Evolutionary conservation across 345 rosid species (phyloP).

Genomic region (Citrus hindsii): DNA sequence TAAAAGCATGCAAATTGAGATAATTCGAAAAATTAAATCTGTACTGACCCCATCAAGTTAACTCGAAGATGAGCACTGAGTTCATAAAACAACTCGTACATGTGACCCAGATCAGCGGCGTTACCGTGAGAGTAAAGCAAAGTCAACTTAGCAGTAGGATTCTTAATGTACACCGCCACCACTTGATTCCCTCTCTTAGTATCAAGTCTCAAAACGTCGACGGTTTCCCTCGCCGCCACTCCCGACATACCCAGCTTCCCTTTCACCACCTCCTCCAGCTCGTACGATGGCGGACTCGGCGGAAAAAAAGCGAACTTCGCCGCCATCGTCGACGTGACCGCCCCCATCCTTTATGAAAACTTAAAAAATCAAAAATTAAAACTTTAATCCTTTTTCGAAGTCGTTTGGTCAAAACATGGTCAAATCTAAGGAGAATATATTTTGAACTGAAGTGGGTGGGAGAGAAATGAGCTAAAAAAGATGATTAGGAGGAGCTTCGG

Average conservation of each 20-base stretch:
- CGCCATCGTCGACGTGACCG: constrained; percentile 88
- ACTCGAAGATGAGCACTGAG: constrained; percentile 78
- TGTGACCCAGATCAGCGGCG: constrained; percentile 96
- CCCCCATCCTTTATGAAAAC: constrained; percentile 52
- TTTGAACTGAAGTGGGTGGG: background rate
- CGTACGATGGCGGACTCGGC: constrained; percentile 84
- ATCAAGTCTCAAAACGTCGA: constrained; percentile 56
- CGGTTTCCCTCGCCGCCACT: constrained; percentile 51
- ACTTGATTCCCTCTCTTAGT: constrained; percentile 86
- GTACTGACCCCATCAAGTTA: constrained; percentile 79
- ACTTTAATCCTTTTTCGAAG: background rate
- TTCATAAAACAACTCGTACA: constrained; percentile 71
- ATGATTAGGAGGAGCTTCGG: background rate
- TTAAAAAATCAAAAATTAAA: background rate
- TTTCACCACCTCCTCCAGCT: constrained; percentile 40
- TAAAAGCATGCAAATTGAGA: background rate
- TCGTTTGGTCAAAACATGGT: background rate
- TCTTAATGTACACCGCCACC: constrained; percentile 75
- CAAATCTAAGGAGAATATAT: background rate
- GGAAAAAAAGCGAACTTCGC: constrained; percentile 97
- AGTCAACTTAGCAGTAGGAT: constrained; percentile 72
- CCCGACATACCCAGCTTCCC: constrained; percentile 62
- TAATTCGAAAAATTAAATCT: background rate
- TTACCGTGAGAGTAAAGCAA: constrained; percentile 87
- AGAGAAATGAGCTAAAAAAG: background rate